Evolutionary conservation across 192 early-diverging fungal genomes (phyloP).

Genomic region (Phlyctochytrium planicorne): DNA sequence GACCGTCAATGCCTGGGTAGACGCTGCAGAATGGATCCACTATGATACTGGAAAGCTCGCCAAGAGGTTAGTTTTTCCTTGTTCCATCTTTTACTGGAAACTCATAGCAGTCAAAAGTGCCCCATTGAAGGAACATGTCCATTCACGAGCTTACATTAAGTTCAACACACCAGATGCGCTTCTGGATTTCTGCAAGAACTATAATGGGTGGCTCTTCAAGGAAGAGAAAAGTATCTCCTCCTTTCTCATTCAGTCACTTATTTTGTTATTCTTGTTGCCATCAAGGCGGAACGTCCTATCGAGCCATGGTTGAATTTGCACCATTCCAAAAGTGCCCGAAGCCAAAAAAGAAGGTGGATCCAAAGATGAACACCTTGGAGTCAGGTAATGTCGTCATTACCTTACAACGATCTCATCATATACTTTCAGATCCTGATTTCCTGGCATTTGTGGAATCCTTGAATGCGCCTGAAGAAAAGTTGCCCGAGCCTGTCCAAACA

Average conservation of each 20-base stretch:
- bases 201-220: conserved; percentile 74
- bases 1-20: conserved; percentile 57
- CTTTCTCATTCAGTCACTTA: background rate
- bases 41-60: conserved; percentile 73
- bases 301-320: conserved; percentile 78
- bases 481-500: conserved; percentile 31
- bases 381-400: conserved; percentile 58
- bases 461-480: conserved; percentile 32
- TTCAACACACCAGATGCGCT: conserved; percentile 68
- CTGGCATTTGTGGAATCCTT: conserved; percentile 69
- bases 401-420: too few species aligned
- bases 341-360: conserved; percentile 60
- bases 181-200: conserved; percentile 71
- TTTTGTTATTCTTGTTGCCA: conserved; percentile 19
- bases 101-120: background rate
- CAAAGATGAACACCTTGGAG: conserved; percentile 77
- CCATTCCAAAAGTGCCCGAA: conserved; percentile 73
- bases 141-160: conserved; percentile 74
- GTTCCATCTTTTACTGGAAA: background rate
- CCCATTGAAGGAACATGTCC: conserved; percentile 61
- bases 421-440: conserved; percentile 67
- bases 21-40: conserved; percentile 45
- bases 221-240: conserved; percentile 38
- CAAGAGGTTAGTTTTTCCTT: conserved; percentile 56
- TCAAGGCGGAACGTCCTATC: conserved; percentile 71